Conservation (phyloP, 1,284 basidiomycete genomes). For the Naganishia cerealis region DNA sequence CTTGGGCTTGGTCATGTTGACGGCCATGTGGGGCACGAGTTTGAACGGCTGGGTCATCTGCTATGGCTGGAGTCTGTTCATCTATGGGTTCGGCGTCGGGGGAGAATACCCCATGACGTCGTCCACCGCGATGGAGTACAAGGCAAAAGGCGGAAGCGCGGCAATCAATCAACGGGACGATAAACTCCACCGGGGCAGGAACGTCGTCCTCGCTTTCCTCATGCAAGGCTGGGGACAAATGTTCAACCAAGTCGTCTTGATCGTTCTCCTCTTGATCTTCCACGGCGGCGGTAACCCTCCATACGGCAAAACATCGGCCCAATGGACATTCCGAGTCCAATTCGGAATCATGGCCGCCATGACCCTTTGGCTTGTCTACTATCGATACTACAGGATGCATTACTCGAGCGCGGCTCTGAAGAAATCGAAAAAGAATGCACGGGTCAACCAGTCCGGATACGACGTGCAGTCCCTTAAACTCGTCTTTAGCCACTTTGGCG, state of each 20-base stretch:
- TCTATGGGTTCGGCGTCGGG: constrained; percentile 58
- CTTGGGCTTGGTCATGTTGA: constrained; percentile 59
- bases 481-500: constrained; percentile 57
- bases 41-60: constrained; percentile 62
- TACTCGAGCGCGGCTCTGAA: constrained; percentile 52
- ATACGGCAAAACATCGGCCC: constrained; percentile 55
- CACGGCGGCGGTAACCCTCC: constrained; percentile 52
- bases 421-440: constrained; percentile 56
- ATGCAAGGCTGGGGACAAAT: constrained; percentile 61
- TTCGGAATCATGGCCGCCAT: constrained; percentile 59
- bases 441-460: constrained; percentile 58
- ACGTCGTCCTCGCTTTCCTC: constrained; percentile 59
- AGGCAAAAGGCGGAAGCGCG: constrained; percentile 42
- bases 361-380: constrained; percentile 60
- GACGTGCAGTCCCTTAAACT: constrained; percentile 58
- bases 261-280: constrained; percentile 60
- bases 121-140: constrained; percentile 58
- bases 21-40: constrained; percentile 58
- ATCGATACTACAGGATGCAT: constrained; percentile 58
- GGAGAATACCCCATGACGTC: constrained; percentile 62
- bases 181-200: constrained; percentile 60
- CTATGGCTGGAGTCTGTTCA: constrained; percentile 57
- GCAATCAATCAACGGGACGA: constrained; percentile 55
- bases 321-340: constrained; percentile 60
- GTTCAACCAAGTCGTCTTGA: constrained; percentile 59